Evolutionary conservation across 768 basidiomycete species (phyloP).

Genomic region (Tricholoma matsutake): DNA sequence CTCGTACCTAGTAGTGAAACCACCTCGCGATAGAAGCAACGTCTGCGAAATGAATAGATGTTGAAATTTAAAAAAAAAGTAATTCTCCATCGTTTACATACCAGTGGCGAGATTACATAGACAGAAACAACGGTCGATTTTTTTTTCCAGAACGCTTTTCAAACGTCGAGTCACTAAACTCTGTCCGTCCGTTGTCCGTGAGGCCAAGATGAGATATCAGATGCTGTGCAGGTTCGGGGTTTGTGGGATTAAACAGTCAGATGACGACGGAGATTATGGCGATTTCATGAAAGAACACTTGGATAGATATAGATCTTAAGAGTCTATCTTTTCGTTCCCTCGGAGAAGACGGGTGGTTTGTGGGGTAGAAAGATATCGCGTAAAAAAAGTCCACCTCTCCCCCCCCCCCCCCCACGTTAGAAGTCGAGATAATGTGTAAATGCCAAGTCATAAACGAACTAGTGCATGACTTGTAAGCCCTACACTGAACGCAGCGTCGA

Average conservation of each 20-base stretch:
- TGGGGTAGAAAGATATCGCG: background rate
- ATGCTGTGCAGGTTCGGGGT: background rate
- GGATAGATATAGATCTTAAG: background rate
- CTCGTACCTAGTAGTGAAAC: too few species aligned
- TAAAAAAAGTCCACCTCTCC: too few species aligned
- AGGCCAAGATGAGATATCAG: background rate
- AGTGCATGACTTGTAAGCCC: background rate
- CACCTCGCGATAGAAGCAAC: too few species aligned
- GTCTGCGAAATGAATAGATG: background rate
- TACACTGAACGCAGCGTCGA: too few species aligned
- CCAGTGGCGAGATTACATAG: background rate
- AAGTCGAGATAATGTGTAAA: background rate
- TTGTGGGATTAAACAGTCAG: background rate
- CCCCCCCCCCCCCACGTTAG: background rate
- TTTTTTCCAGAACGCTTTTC: background rate
- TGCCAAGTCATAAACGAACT: background rate
- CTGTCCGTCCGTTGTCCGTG: background rate
- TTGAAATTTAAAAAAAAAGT: background rate
- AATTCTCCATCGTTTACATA: background rate
- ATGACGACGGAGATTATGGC: background rate
- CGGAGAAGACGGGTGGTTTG: background rate
- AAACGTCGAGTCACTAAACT: background rate
- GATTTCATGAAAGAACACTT: background rate
- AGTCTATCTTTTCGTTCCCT: background rate
- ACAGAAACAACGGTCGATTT: background rate